Evolutionary conservation across 495 filamentous ascomycete species (phyloP).

Genomic region (Astrocystis sublimbata): DNA sequence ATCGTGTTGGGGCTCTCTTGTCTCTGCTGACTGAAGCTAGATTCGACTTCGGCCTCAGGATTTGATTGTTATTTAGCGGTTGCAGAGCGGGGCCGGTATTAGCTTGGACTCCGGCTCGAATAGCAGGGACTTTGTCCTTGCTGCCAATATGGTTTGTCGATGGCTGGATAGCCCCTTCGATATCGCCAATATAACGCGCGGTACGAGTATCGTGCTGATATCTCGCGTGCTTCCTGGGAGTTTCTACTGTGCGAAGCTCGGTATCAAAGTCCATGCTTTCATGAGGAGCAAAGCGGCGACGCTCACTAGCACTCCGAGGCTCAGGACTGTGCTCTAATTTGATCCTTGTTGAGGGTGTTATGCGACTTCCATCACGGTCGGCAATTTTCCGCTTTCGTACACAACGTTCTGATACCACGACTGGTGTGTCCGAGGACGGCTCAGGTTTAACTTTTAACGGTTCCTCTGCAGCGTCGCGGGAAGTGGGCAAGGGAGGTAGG

Average conservation of each 20-base stretch:
- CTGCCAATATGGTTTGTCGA: not conserved
- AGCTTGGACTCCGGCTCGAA: not conserved
- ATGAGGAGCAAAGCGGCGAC: slow-evolving; percentile 37
- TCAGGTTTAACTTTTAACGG: slow-evolving; percentile 40
- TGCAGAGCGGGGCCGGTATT: not conserved
- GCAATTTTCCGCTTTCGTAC: slow-evolving; percentile 44
- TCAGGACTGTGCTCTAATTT: slow-evolving; percentile 40
- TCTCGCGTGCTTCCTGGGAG: slow-evolving; percentile 57
- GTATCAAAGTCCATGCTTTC: slow-evolving; percentile 77
- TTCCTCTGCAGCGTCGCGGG: not conserved
- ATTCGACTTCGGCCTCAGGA: not conserved
- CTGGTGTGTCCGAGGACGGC: slow-evolving; percentile 45
- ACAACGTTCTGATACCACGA: slow-evolving; percentile 46
- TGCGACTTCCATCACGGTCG: slow-evolving; percentile 15
- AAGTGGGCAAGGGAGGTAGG: slow-evolving; percentile 33
- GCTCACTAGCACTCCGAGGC: slow-evolving; percentile 37
- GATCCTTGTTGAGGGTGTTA: slow-evolving; percentile 26
- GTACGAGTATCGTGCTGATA: slow-evolving; percentile 2
- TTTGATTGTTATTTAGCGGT: slow-evolving; percentile 9
- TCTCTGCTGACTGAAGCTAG: not conserved
- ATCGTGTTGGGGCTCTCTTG: not conserved
- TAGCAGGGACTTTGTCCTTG: not conserved
- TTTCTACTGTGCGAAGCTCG: slow-evolving; percentile 59
- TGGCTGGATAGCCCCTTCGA: not conserved
- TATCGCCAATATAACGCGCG: not conserved